Percentiles rank a stretch among this genome's conserved stretches.
phyloP scores from a whole-genome alignment of 2,329 filamentous ascomycete species.

The Apiospora arundinis region DNA sequence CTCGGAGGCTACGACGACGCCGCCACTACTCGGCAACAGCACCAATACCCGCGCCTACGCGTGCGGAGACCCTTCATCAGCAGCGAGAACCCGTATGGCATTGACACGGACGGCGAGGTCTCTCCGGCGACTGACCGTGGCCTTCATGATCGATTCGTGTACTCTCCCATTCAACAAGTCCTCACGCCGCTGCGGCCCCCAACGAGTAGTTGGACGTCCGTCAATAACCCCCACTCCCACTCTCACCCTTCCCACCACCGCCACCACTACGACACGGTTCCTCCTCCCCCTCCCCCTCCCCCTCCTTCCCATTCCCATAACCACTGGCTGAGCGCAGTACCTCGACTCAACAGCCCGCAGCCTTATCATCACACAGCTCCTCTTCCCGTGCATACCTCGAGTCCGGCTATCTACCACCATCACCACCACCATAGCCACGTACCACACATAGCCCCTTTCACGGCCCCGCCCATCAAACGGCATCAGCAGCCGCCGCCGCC shows the following conservation, averaged over 20 bases:
- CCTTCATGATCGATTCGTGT: conserved; percentile 29
- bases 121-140: conserved; percentile 35
- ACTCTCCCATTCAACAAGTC: conserved; percentile 31
- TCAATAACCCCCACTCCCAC: conserved; percentile 33
- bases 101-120: conserved; percentile 49
- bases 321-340: conserved; percentile 53
- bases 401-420: conserved; percentile 11
- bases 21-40: neutral
- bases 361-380: conserved; percentile 6
- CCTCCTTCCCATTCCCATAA: conserved; percentile 38
- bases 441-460: neutral
- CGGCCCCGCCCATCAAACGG: conserved; percentile 20
- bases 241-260: conserved; percentile 28
- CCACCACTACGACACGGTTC: conserved; percentile 28
- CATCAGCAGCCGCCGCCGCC: conserved; percentile 21
- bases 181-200: conserved; percentile 24
- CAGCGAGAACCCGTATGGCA: conserved; percentile 47
- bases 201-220: conserved; percentile 38
- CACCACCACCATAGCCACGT: conserved; percentile 21
- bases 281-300: conserved; percentile 27
- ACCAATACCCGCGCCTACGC: conserved; percentile 30
- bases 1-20: conserved; percentile 33
- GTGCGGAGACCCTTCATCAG: conserved; percentile 40
- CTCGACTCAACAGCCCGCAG: conserved; percentile 41
- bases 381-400: neutral